These are phyloP conservation scores for Coix lacrymajobi DNA, from an alignment of 176 grass and related monocot species.

Conservation along the genomic window DNA sequence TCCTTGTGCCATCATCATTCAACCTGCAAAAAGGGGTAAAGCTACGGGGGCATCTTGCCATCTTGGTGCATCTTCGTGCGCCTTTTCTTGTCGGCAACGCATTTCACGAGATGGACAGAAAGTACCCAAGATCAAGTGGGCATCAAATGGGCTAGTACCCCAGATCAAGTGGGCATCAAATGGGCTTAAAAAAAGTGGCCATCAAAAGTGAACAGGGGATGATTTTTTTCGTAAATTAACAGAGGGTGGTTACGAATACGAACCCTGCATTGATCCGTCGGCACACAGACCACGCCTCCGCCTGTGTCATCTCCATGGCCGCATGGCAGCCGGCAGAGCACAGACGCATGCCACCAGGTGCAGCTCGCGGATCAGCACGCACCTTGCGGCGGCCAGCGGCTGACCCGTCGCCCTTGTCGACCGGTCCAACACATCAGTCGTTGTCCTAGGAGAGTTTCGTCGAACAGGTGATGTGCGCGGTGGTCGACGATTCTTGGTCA, in stretches of 20 bases:
- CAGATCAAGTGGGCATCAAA: background rate
- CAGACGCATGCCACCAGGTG: background rate
- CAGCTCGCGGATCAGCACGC: background rate
- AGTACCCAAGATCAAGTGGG: background rate
- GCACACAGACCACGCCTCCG: background rate
- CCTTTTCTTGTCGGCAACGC: constrained; percentile 8
- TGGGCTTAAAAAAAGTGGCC: too few relatives aligned
- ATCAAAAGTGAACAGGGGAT: background rate
- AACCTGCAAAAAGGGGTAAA: background rate
- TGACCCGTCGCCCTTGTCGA: background rate
- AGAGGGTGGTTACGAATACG: background rate
- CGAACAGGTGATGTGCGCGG: background rate
- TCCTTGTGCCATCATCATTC: background rate
- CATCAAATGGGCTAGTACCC: background rate
- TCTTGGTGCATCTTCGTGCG: background rate
- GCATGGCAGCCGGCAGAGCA: background rate
- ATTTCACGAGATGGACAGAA: background rate
- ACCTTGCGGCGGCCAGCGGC: background rate
- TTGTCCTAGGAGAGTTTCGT: background rate
- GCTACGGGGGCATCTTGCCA: background rate
- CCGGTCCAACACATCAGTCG: background rate
- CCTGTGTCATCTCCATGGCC: background rate
- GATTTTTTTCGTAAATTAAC: background rate
- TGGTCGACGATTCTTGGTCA: background rate
- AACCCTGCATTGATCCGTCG: constrained; percentile 1